Evolutionary conservation across 768 basidiomycete genomes (phyloP).

Genomic region (Leucogyrophana mollusca): DNA sequence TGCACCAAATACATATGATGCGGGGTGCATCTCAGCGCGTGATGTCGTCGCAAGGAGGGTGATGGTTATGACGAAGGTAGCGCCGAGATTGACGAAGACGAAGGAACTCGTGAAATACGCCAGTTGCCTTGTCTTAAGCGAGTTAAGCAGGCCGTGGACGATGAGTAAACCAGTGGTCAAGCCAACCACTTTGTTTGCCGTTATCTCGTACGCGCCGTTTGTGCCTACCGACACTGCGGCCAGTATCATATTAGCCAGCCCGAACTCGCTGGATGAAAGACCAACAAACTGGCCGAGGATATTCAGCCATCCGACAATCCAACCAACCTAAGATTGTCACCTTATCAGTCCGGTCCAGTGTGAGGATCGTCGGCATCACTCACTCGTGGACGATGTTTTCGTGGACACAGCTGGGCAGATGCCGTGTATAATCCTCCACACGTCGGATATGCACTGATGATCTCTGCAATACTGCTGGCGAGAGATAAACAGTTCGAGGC

Average conservation of each 20-base stretch:
- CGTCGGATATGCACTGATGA: constrained; percentile 31
- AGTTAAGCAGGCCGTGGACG: constrained; percentile 43
- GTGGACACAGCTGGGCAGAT: constrained; percentile 71
- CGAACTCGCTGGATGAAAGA: constrained; percentile 34
- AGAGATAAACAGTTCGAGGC: constrained; percentile 25
- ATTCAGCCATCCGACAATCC: constrained; percentile 33
- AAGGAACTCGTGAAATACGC: constrained; percentile 32
- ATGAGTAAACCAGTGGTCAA: constrained; percentile 39
- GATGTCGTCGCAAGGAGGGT: constrained; percentile 42
- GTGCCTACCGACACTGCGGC: constrained; percentile 21
- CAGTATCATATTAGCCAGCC: constrained; percentile 35
- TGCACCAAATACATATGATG: constrained; percentile 55
- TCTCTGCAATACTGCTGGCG: constrained; percentile 27
- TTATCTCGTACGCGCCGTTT: constrained; percentile 32
- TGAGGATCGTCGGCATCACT: constrained; percentile 4
- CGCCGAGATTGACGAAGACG: constrained; percentile 46
- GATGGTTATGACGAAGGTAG: constrained; percentile 41
- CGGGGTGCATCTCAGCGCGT: constrained; percentile 53
- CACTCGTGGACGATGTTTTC: constrained; percentile 61
- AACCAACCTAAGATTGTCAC: constrained; percentile 19
- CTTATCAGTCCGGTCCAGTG: neutral
- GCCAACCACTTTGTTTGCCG: constrained; percentile 39
- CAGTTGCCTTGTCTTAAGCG: constrained; percentile 39
- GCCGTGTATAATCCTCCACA: constrained; percentile 57
- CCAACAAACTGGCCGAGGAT: constrained; percentile 24